phyloP scores from a whole-genome alignment of 2,329 filamentous ascomycete species.

The Verticillium nonalfalfae region DNA sequence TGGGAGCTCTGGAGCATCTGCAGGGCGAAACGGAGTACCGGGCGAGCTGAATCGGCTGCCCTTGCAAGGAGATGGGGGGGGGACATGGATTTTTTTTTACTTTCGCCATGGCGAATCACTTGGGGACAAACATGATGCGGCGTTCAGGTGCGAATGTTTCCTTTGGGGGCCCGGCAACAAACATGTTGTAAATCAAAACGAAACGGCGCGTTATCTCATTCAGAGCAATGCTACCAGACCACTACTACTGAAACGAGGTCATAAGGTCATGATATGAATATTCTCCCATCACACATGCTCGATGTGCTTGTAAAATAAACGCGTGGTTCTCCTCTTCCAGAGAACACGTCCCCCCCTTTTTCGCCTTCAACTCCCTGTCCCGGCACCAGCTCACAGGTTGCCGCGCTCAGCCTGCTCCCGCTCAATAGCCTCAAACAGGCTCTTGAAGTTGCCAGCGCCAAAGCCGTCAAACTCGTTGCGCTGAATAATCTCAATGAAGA shows the following conservation, averaged over 20 bases:
- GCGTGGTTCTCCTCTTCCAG: not conserved
- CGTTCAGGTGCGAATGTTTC: not conserved
- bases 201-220: not conserved
- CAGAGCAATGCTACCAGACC: not conserved
- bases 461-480: constrained; percentile 86
- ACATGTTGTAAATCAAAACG: not conserved
- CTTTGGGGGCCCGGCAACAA: not conserved
- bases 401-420: constrained; percentile 82
- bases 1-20: too few species aligned
- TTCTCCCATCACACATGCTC: not conserved
- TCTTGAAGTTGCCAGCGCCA: constrained; percentile 94
- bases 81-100: too few species aligned
- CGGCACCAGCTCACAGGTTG: constrained; percentile 52
- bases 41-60: too few species aligned
- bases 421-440: constrained; percentile 91
- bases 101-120: not conserved
- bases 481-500: constrained; percentile 96
- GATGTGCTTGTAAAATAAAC: not conserved
- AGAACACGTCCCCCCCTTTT: not conserved
- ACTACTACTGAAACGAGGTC: not conserved
- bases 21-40: too few species aligned
- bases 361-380: not conserved
- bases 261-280: not conserved
- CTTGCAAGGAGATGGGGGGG: too few species aligned
- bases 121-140: not conserved